Conservation (phyloP, 2,329 filamentous ascomycete species). For the Blastomyces gilchristii region DNA sequence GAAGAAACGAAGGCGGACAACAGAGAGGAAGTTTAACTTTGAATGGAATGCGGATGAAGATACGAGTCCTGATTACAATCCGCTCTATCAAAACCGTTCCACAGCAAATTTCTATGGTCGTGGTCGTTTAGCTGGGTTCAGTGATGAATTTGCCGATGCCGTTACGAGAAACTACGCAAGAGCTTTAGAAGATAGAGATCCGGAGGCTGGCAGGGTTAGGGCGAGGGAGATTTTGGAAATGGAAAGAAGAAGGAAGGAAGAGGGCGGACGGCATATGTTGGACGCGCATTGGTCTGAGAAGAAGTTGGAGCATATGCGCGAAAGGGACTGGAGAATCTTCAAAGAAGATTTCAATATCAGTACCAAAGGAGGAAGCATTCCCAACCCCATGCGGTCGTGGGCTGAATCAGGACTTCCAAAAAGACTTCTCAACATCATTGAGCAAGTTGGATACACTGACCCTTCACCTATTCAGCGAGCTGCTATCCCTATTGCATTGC, state of each 20-base stretch:
- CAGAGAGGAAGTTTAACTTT: slow-evolving; percentile 97
- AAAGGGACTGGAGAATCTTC: slow-evolving; percentile 98
- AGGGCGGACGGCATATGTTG: slow-evolving; percentile 59
- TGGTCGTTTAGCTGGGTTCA: slow-evolving; percentile 57
- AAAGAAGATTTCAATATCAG: slow-evolving; percentile 98
- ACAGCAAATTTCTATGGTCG: slow-evolving; percentile 61
- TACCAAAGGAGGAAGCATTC: slow-evolving; percentile 83
- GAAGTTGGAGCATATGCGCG: slow-evolving; percentile 82
- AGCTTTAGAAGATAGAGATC: slow-evolving; percentile 64
- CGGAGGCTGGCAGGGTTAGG: slow-evolving; percentile 62
- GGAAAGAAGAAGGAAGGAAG: slow-evolving; percentile 66
- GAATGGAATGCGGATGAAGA: slow-evolving; percentile 96
- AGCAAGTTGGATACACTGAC: slow-evolving; percentile 79
- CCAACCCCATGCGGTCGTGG: slow-evolving; percentile 95
- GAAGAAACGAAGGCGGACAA: slow-evolving; percentile 88
- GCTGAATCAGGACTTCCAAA: slow-evolving; percentile 70
- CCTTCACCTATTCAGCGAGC: slow-evolving; percentile 87
- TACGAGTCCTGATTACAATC: slow-evolving; percentile 73
- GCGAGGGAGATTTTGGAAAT: slow-evolving; percentile 76
- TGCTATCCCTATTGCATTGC: slow-evolving; percentile 87
- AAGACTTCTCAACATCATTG: slow-evolving; percentile 68
- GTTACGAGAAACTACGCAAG: slow-evolving; percentile 50
- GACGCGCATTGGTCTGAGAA: slow-evolving; percentile 97
- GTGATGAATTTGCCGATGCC: slow-evolving; percentile 45
- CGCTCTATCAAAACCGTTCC: slow-evolving; percentile 60